phyloP scores from a whole-genome alignment of 306 rosid species.

The Glycine soja region DNA sequence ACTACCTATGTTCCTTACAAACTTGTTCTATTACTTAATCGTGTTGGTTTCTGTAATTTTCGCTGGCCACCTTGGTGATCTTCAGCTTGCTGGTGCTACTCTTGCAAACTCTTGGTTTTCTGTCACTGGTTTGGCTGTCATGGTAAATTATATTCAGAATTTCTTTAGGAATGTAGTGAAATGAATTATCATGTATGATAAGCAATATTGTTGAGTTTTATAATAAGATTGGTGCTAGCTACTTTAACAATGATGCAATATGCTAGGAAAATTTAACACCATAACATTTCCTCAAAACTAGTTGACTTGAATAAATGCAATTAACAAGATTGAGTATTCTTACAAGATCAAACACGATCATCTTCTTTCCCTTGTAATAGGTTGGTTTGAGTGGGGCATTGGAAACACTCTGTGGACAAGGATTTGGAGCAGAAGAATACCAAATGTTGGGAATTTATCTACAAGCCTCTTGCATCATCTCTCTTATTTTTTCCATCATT shows the following conservation, averaged over 20 bases:
- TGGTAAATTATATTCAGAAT: constrained; percentile 52
- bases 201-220: too few relatives aligned
- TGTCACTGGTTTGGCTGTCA: constrained; percentile 69
- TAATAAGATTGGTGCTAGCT: too few relatives aligned
- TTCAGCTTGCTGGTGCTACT: constrained; percentile 78
- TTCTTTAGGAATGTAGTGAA: too few relatives aligned
- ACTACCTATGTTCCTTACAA: constrained; percentile 76
- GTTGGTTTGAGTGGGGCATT: constrained; percentile 84
- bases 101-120: constrained; percentile 67
- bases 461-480: constrained; percentile 74
- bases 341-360: too few relatives aligned
- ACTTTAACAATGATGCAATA: too few relatives aligned
- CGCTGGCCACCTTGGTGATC: constrained; percentile 85
- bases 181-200: too few relatives aligned
- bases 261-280: too few relatives aligned
- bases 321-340: too few relatives aligned
- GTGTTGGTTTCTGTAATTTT: constrained; percentile 78
- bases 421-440: constrained; percentile 69
- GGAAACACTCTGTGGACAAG: constrained; percentile 90
- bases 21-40: constrained; percentile 60
- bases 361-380: constrained; percentile 38
- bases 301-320: too few relatives aligned
- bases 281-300: too few relatives aligned
- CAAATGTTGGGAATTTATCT: constrained; percentile 73
- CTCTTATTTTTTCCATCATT: constrained; percentile 58